Evolutionary conservation across 1,139 yeast genomes (phyloP).

Genomic region (Candida albicans): DNA sequence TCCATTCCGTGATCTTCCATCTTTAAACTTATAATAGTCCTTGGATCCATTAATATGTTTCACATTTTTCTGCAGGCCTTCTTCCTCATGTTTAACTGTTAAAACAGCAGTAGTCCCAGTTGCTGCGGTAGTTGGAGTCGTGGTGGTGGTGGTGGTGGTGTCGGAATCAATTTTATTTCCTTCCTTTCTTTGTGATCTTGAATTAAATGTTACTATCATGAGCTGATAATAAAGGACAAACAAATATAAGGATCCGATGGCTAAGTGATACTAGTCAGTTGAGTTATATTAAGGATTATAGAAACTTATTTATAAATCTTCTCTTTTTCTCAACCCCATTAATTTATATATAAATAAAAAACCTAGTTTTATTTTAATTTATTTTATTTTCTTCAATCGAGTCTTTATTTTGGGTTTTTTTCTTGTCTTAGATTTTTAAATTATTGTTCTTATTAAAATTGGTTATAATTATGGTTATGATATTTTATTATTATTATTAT

Average conservation of each 20-base stretch:
- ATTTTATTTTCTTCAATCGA: not conserved
- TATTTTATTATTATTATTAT: too few relatives aligned
- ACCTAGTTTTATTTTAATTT: not conserved
- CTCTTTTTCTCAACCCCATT: not conserved
- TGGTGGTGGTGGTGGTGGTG: not conserved
- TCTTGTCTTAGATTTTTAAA: too few relatives aligned
- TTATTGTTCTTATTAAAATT: too few relatives aligned
- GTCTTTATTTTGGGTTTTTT: not conserved
- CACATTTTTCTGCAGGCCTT: conserved; percentile 3
- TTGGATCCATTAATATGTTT: conserved; percentile 13
- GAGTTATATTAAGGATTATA: not conserved
- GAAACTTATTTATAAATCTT: not conserved
- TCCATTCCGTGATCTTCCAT: conserved; percentile 52
- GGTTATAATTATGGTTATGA: too few relatives aligned
- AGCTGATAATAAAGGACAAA: not conserved
- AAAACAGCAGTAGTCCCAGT: not conserved
- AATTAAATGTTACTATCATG: conserved; percentile 21
- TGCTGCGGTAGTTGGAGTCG: not conserved
- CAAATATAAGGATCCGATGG: too few relatives aligned
- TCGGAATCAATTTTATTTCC: not conserved
- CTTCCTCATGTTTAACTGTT: conserved; percentile 1
- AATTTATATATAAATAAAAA: too few relatives aligned
- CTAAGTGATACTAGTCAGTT: too few relatives aligned
- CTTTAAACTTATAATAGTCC: conserved; percentile 14
- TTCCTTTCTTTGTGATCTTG: conserved; percentile 9